phyloP scores from a whole-genome alignment of 2,329 filamentous ascomycete species.

The Verticillium longisporum region DNA sequence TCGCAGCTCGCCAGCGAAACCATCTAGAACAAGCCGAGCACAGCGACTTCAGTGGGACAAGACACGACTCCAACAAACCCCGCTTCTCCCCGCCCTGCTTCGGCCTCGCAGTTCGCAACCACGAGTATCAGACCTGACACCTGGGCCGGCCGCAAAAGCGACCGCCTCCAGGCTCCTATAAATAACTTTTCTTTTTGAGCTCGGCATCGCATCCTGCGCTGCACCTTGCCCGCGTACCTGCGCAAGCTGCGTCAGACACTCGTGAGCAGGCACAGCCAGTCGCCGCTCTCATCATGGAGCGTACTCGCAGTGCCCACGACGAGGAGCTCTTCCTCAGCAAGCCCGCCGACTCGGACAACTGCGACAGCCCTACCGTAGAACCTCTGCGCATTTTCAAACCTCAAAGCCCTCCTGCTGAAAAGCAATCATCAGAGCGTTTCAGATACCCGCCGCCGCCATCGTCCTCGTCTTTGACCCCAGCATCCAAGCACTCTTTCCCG shows the following conservation, averaged over 20 bases:
- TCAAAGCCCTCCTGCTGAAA: slow-evolving; percentile 45
- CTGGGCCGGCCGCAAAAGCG: slow-evolving; percentile 7
- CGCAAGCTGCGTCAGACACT: not conserved
- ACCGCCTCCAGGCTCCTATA: slow-evolving; percentile 15
- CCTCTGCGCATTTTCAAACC: slow-evolving; percentile 82
- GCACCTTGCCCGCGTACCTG: slow-evolving; percentile 2
- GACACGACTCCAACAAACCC: slow-evolving; percentile 4
- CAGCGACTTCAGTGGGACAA: not conserved
- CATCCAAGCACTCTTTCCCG: slow-evolving; percentile 52
- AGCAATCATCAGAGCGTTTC: slow-evolving; percentile 30
- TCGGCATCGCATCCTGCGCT: slow-evolving; percentile 6
- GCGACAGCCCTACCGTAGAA: slow-evolving; percentile 72
- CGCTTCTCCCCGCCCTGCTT: slow-evolving; percentile 9
- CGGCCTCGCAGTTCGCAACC: slow-evolving; percentile 6
- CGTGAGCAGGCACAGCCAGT: not conserved
- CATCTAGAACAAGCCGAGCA: not conserved
- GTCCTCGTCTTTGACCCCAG: slow-evolving; percentile 26
- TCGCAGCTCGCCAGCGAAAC: slow-evolving; percentile 9
- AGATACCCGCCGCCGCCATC: slow-evolving; percentile 43
- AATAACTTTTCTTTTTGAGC: slow-evolving; percentile 9
- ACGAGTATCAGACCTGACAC: not conserved
- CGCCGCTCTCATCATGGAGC: slow-evolving; percentile 31
- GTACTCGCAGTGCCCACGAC: slow-evolving; percentile 60
- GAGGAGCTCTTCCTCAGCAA: slow-evolving; percentile 77
- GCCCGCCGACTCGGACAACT: slow-evolving; percentile 38